A percentile compares a stretch with the other conserved stretches of the same genome.
These are phyloP conservation scores for Ogataea methanolica DNA, from an alignment of 805 yeast genomes.

Conservation along the genomic window DNA sequence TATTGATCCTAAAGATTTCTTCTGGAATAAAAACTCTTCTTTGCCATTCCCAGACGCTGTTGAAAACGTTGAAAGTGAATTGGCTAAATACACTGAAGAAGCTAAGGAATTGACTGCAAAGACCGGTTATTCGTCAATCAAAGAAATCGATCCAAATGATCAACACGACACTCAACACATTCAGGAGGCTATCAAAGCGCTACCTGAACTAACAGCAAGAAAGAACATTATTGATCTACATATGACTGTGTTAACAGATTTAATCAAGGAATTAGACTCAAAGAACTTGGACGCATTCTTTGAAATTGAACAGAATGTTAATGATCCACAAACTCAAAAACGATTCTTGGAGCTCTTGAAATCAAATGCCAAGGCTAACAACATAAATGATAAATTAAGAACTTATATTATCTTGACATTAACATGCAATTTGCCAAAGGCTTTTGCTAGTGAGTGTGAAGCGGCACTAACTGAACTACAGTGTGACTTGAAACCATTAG, in stretches of 20 bases:
- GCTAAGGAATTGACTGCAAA: slow-evolving; percentile 80
- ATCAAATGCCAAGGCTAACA: slow-evolving; percentile 51
- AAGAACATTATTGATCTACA: slow-evolving; percentile 91
- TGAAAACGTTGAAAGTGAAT: slow-evolving; percentile 85
- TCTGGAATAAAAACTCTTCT: slow-evolving; percentile 81
- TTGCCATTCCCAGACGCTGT: slow-evolving; percentile 99
- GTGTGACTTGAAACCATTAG: slow-evolving; percentile 60
- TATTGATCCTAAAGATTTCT: slow-evolving; percentile 88
- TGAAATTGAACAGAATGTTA: slow-evolving; percentile 85
- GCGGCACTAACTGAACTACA: slow-evolving; percentile 48
- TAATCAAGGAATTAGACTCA: slow-evolving; percentile 79
- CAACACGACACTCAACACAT: slow-evolving; percentile 57
- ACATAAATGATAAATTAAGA: slow-evolving; percentile 70
- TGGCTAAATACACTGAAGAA: slow-evolving; percentile 76
- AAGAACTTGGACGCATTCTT: slow-evolving; percentile 85
- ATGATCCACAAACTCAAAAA: slow-evolving; percentile 52
- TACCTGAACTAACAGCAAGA: slow-evolving; percentile 88
- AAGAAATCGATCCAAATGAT: slow-evolving; percentile 66
- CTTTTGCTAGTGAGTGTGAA: slow-evolving; percentile 58
- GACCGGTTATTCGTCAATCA: slow-evolving; percentile 67
- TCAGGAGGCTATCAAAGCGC: slow-evolving; percentile 82
- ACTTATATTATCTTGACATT: slow-evolving; percentile 79
- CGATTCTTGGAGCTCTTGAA: slow-evolving; percentile 58
- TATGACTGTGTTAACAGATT: slow-evolving; percentile 86
- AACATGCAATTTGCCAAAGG: slow-evolving; percentile 43